A percentile compares a stretch with the other conserved stretches of the same genome.
Conservation (phyloP, 345 rosid species). For the Angophora floribunda region DNA sequence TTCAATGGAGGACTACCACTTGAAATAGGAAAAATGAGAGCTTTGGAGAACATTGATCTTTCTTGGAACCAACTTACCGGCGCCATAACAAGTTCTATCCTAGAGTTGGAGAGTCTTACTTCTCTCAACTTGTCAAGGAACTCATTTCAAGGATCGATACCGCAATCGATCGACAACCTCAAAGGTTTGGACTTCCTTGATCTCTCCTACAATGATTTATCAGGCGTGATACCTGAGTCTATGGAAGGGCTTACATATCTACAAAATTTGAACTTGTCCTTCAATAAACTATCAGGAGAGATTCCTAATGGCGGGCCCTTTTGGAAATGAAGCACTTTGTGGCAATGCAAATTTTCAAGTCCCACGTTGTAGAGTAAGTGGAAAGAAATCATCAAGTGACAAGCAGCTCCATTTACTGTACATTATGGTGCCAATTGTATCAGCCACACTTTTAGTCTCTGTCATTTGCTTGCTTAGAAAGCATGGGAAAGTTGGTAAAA, state of each 20-base stretch:
- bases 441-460: fast-evolving
- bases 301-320: background rate
- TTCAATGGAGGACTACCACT: background rate
- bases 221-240: background rate
- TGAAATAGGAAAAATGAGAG: too few relatives aligned
- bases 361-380: background rate
- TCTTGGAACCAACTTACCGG: too few relatives aligned
- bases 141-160: fast-evolving
- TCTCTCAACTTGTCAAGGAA: too few relatives aligned
- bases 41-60: too few relatives aligned
- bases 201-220: background rate
- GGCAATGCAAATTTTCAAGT: background rate
- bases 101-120: background rate
- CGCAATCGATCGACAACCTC: fast-evolving
- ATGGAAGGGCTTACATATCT: background rate
- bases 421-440: background rate
- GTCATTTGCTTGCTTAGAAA: background rate
- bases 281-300: background rate
- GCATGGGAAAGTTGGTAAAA: fast-evolving
- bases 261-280: background rate
- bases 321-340: background rate
- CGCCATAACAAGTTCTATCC: too few relatives aligned
- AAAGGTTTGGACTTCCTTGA: background rate
- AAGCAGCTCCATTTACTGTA: background rate
- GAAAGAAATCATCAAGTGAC: background rate